These are phyloP conservation scores for Nemophila menziesii DNA, from an alignment of 257 asterid species.

Conservation along the genomic window DNA sequence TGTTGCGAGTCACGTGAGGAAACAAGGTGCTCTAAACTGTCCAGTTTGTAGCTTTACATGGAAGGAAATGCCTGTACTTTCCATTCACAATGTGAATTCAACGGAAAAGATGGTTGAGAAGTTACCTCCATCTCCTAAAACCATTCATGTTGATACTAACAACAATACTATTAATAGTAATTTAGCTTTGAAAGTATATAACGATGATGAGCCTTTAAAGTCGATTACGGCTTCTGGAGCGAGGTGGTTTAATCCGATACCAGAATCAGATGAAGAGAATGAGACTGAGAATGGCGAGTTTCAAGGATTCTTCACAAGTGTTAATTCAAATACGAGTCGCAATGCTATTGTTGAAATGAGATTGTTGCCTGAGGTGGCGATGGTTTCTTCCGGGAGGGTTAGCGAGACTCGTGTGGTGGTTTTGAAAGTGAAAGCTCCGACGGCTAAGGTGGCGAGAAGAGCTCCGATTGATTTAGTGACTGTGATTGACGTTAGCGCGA, in stretches of 20 bases:
- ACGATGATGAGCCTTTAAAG: conserved; percentile 83
- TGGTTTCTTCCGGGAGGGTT: conserved; percentile 57
- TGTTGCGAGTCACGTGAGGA: conserved; percentile 58
- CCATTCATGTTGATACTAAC: conserved; percentile 3
- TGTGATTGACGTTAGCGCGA: conserved; percentile 65
- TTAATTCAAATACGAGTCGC: conserved; percentile 10
- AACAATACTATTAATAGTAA: conserved; percentile 9
- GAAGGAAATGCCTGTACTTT: conserved; percentile 58
- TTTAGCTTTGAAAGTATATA: conserved; percentile 49
- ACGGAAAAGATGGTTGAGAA: not conserved
- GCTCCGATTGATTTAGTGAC: conserved; percentile 79
- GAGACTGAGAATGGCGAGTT: conserved; percentile 39
- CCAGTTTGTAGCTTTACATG: conserved; percentile 64
- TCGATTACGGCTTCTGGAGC: conserved; percentile 54
- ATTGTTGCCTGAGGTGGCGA: conserved; percentile 59
- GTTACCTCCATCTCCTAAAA: conserved; percentile 14
- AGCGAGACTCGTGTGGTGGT: conserved; percentile 58
- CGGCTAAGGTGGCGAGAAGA: conserved; percentile 28
- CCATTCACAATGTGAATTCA: conserved; percentile 14
- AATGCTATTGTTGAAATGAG: conserved; percentile 35
- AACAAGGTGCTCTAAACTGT: conserved; percentile 52
- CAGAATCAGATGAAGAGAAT: conserved; percentile 68
- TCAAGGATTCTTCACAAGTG: conserved; percentile 44
- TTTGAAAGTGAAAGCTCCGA: conserved; percentile 58
- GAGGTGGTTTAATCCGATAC: conserved; percentile 60